phyloP scores from a whole-genome alignment of 176 grass and related monocot species.

The Dactylis glomerata region DNA sequence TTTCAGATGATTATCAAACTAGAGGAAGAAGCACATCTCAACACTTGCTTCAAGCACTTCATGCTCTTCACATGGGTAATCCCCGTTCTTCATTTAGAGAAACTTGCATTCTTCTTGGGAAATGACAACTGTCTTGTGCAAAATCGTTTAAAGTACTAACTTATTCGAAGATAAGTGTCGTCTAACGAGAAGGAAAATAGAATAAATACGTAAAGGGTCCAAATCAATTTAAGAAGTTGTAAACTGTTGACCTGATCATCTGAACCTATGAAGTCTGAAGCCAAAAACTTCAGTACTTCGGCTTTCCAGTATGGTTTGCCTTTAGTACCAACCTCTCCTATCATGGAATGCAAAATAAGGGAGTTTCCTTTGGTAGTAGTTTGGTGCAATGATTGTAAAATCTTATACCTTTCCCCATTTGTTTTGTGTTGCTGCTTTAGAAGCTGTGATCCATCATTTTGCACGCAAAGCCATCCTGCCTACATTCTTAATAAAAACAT shows the following conservation, averaged over 20 bases:
- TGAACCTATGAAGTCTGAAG: neutral
- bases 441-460: constrained; percentile 32
- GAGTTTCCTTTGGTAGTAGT: neutral
- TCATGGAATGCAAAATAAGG: neutral
- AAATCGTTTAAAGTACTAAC: neutral
- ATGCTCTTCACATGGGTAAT: constrained; percentile 78
- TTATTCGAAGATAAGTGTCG: neutral
- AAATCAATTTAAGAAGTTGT: neutral
- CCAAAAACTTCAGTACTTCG: constrained; percentile 6
- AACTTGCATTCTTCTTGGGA: neutral
- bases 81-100: neutral
- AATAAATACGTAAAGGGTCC: neutral
- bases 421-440: neutral
- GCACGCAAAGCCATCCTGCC: constrained; percentile 20
- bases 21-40: constrained; percentile 92
- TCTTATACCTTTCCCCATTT: neutral
- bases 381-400: constrained; percentile 12
- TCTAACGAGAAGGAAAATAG: neutral
- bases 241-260: neutral
- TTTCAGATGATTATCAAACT: constrained; percentile 83
- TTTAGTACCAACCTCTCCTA: neutral
- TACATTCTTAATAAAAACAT: neutral
- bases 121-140: neutral
- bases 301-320: neutral
- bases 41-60: constrained; percentile 99